Base-by-base conservation (phyloP, 257 asterid genomes). In the Paraleonurus japonicus region DNA sequence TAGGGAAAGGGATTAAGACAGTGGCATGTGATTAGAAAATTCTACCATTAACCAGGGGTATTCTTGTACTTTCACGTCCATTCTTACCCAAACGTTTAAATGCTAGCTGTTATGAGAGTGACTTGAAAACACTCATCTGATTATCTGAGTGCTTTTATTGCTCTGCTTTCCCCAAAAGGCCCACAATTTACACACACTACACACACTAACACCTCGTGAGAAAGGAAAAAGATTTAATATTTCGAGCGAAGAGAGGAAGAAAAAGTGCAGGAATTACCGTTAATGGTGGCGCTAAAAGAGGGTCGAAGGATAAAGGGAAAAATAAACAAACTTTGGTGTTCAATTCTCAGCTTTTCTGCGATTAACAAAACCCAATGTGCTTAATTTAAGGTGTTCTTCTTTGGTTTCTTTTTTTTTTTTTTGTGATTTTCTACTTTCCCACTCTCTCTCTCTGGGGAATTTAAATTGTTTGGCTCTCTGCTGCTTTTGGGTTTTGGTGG, bases 81-180 rank as follows among this genome's bases (percentile, higher is more conserved):
- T 64, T 73, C 27, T 33, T 39, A 64, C 78, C 87, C 60, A 78
- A 80, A 81, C 80, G 78, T 80, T 83, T 78, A 80, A 80, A 78
- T 83, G 87, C 85, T 71, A 80, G 85, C 87, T 83, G 80, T 65
- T 53, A 60, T 27, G 87, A 83, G 80, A 78, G 81, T 75, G 83
- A 83, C 85, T 48, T 67, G 70, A 79, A 76, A 75, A 78, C 74
- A 75, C 81, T 80, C 66, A 48, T 82, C 80, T 67, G 17, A 43
- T 9, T 13, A 43, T 43, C 0, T 13, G 62, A 69, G 55, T 47
- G 84, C 81, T 82, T 80, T 79, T 27, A 82, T 80, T 77, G 84
- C 83, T 55, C 71, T 53, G 72, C 68, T 75, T 83, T 80, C 50
- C 78, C 82, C 79, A 68, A 80, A 74, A 77, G 79, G 75, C 79